Base-by-base conservation (phyloP, 2,329 filamentous ascomycete genomes). In the Tolypocladium pustulatum region DNA sequence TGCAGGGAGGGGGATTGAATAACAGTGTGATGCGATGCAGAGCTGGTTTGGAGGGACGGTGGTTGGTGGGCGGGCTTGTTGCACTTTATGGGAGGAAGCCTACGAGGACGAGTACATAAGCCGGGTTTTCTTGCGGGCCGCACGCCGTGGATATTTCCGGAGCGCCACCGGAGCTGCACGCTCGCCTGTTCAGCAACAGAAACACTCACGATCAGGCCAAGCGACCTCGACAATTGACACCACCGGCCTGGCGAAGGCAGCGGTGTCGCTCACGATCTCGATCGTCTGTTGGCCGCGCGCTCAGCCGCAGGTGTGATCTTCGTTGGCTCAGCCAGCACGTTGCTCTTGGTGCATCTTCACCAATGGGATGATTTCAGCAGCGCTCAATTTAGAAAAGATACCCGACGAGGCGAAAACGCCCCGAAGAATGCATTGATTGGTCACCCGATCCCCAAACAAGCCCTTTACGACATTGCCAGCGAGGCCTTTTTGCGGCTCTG, bases 121-220 rank as follows among this genome's bases (percentile, higher is more conserved):
- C 57, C 65, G 65, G 65, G 64, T 62, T 66, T 66, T 66, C 64
- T 65, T 57, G 59, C 65, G 65, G 64, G 60, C 65, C 65, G 64
- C 46, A 30, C 12, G 37, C 3, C 7, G 8, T 20, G 25, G 13
- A 3, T 49, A 17, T 30, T 49, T 49, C 43, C 25, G 17, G 46
- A 32, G 46, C 46, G 30, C 46, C 46, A 32, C 46, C 46, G 9
- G 15, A 30, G 46, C 46, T 30, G 27, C 1, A 3, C 46, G 7
- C 20, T 15, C 13, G 15, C 20, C n/a, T 8, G n/a, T 17, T 13
- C 36, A 8, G 6, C 25, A 49, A 30, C 15, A 20, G 43, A 30
- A 49, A 30, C 25, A 12, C 20, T 30, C 15, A 32, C 46, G 46
- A 51, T 30, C 46, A 27, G 8, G 27, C n/a, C 46, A 10, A 30